Evolutionary conservation across 257 asterid genomes (phyloP).

Genomic region (Primulina tabacum): DNA sequence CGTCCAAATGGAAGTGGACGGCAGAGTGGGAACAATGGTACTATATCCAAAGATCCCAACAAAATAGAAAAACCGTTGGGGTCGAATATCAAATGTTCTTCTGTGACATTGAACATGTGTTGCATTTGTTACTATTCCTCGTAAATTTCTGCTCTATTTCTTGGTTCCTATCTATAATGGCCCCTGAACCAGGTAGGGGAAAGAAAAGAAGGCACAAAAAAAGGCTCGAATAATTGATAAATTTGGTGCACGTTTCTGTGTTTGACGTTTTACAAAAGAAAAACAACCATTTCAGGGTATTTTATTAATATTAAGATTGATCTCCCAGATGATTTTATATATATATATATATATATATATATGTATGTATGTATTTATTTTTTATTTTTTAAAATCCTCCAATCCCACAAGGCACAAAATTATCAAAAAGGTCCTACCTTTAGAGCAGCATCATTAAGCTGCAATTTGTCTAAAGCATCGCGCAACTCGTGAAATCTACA

Average conservation of each 20-base stretch:
- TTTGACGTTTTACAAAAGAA: too few species aligned
- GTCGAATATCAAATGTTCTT: neutral
- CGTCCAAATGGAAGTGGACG: too few species aligned
- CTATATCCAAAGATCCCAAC: neutral
- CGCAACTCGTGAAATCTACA: constrained; percentile 85
- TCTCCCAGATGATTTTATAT: too few species aligned
- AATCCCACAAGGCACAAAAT: constrained; percentile 2
- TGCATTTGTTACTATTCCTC: neutral
- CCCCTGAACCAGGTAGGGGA: neutral
- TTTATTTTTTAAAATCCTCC: neutral
- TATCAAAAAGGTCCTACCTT: constrained; percentile 49
- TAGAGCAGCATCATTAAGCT: constrained; percentile 96
- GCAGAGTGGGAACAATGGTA: too few species aligned
- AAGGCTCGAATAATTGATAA: too few species aligned
- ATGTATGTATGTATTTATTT: too few species aligned
- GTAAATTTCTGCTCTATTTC: neutral
- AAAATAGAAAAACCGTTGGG: neutral
- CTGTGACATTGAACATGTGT: neutral
- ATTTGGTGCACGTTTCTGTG: too few species aligned
- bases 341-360: too few species aligned
- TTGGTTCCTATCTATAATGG: neutral
- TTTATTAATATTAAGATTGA: too few species aligned
- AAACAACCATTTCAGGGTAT: too few species aligned
- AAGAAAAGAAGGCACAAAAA: too few species aligned
- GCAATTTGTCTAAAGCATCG: constrained; percentile 93